Evolutionary conservation across 768 basidiomycete species (phyloP).

Genomic region (Suillus hirtellus): DNA sequence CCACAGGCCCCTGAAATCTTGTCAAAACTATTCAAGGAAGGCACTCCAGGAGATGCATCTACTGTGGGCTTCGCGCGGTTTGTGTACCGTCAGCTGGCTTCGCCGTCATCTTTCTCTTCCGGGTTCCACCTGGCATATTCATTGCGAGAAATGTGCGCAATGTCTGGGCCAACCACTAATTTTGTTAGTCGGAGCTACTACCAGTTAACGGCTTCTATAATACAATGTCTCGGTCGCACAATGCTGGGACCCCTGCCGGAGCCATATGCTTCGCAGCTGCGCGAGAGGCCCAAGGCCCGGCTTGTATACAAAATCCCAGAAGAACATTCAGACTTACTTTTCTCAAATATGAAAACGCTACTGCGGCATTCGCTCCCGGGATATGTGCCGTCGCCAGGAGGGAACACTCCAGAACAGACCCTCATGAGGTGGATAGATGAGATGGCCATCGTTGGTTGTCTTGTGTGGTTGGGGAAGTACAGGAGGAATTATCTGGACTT

Average conservation of each 20-base stretch:
- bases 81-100: slow-evolving; percentile 24
- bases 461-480: slow-evolving; percentile 15
- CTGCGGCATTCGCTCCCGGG: background rate
- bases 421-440: slow-evolving; percentile 5
- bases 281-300: slow-evolving; percentile 7
- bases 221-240: slow-evolving; percentile 1
- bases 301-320: slow-evolving; percentile 8
- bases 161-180: background rate
- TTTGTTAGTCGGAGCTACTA: background rate
- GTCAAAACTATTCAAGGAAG: background rate
- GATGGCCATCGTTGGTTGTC: slow-evolving; percentile 12
- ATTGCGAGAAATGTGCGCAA: background rate
- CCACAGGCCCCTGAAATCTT: background rate
- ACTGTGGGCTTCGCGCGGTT: slow-evolving; percentile 33
- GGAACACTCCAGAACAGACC: background rate
- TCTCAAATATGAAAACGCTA: slow-evolving; percentile 6
- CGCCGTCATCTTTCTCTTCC: background rate
- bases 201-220: background rate
- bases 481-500: slow-evolving; percentile 10
- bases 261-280: slow-evolving; percentile 1
- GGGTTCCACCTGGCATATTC: background rate
- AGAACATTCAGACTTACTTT: slow-evolving; percentile 5
- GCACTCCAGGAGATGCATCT: background rate
- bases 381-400: slow-evolving; percentile 7
- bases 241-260: slow-evolving; percentile 2